Evolutionary conservation across 257 asterid genomes (phyloP).

Genomic region (Osmanthus fragrans): DNA sequence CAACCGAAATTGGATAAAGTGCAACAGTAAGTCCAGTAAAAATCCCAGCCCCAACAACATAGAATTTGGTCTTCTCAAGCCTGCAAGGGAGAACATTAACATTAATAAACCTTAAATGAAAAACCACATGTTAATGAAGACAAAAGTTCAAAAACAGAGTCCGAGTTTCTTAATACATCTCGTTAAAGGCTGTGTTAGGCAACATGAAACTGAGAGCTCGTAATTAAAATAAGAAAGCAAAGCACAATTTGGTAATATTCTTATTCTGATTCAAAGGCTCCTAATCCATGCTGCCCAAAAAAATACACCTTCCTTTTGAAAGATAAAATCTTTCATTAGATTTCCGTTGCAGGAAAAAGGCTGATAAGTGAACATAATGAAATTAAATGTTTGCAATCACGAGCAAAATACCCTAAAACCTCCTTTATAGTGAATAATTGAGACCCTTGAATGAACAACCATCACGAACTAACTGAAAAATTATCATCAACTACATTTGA

Average conservation of each 20-base stretch:
- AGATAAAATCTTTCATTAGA: not conserved
- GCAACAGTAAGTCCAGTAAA: slow-evolving; percentile 81
- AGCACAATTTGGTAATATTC: not conserved
- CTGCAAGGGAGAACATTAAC: slow-evolving; percentile 39
- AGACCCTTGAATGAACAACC: not conserved
- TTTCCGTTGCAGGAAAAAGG: not conserved
- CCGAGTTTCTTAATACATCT: not conserved
- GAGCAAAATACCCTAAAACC: not conserved
- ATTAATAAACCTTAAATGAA: slow-evolving; percentile 12
- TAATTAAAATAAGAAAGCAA: not conserved
- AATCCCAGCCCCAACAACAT: slow-evolving; percentile 87
- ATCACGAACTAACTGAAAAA: not conserved
- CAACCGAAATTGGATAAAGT: slow-evolving; percentile 87
- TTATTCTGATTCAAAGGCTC: not conserved
- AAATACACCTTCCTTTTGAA: not conserved
- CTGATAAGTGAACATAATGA: not conserved
- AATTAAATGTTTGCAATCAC: not conserved
- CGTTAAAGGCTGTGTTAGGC: not conserved
- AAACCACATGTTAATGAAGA: not conserved
- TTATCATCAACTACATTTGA: not conserved
- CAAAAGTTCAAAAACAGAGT: too few species aligned
- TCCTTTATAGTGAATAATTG: not conserved
- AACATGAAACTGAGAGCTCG: slow-evolving; percentile 5
- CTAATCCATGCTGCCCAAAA: not conserved
- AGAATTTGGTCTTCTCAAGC: slow-evolving; percentile 82